Evolutionary conservation across 805 yeast genomes (phyloP).

Genomic region (Candida palmyrensis): DNA sequence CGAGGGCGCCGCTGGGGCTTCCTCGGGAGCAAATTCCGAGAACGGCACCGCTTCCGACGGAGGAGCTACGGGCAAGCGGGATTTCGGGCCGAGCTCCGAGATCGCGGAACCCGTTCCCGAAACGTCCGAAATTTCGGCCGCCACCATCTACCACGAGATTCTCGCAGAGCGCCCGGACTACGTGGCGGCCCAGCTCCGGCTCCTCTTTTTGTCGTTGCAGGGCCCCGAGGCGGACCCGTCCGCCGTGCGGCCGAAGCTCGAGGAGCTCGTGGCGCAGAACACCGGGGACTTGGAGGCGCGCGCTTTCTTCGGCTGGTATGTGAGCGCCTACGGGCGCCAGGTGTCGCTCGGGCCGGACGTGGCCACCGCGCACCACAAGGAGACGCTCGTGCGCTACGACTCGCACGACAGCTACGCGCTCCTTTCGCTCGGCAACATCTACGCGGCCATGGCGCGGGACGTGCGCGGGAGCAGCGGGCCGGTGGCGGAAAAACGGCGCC

Average conservation of each 20-base stretch:
- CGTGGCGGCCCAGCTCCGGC: constrained; percentile 69
- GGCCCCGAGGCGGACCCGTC: constrained; percentile 22
- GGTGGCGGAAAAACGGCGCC: constrained; percentile 54
- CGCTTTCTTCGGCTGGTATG: constrained; percentile 89
- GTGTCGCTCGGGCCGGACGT: constrained; percentile 44
- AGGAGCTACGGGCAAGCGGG: too few species aligned
- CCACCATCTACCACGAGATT: constrained; percentile 49
- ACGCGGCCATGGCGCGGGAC: constrained; percentile 78
- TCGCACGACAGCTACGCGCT: constrained; percentile 89
- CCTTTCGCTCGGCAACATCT: constrained; percentile 84
- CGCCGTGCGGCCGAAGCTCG: constrained; percentile 46
- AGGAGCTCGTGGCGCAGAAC: constrained; percentile 46
- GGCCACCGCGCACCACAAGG: constrained; percentile 79
- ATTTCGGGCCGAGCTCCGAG: too few species aligned
- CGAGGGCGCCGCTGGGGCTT: too few species aligned
- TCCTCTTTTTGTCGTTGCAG: constrained; percentile 55
- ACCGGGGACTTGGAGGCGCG: constrained; percentile 74
- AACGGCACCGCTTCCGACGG: too few species aligned
- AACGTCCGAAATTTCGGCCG: constrained; percentile 35
- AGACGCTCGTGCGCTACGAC: constrained; percentile 74
- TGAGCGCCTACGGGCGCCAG: constrained; percentile 54
- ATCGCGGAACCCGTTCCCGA: too few species aligned
- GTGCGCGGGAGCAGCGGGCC: constrained; percentile 36
- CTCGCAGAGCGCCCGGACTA: constrained; percentile 61
- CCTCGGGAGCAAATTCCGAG: too few species aligned